These are phyloP conservation scores for Bryum argenteum DNA, from an alignment of 225 moss, liverwort and hornwort species.

Conservation along the genomic window DNA sequence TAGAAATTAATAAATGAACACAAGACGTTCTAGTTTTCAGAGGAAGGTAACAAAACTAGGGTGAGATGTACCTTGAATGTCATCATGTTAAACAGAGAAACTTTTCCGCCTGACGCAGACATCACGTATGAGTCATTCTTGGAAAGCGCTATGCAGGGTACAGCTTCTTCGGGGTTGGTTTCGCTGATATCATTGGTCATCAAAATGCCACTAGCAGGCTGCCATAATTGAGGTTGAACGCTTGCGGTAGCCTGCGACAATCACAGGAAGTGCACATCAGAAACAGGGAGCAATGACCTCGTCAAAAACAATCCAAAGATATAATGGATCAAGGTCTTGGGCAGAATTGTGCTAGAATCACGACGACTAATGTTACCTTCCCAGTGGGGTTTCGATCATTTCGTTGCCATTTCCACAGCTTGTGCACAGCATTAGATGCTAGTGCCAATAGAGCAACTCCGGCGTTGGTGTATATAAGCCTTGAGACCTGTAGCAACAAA, in stretches of 20 bases:
- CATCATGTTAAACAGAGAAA: conserved; percentile 99
- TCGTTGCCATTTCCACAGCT: conserved; percentile 99
- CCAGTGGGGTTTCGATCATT: conserved; percentile 81
- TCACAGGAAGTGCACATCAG: not conserved
- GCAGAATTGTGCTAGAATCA: not conserved
- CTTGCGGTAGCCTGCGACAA: conserved; percentile 80
- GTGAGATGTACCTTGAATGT: conserved; percentile 78
- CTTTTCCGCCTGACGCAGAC: conserved; percentile 99
- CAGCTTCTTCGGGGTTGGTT: conserved; percentile 94
- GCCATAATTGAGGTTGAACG: conserved; percentile 84
- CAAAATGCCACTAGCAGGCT: conserved; percentile 94
- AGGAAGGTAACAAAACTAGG: not conserved
- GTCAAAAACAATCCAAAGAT: not conserved
- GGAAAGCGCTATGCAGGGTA: conserved; percentile 95
- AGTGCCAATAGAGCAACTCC: conserved; percentile 86
- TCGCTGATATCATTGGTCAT: conserved; percentile 99
- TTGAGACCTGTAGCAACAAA: conserved; percentile 71
- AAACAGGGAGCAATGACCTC: not conserved
- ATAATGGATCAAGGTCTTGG: conserved; percentile 6
- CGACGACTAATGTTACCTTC: conserved; percentile 51
- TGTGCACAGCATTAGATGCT: conserved; percentile 96
- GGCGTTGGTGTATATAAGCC: conserved; percentile 90
- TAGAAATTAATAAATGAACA: not conserved
- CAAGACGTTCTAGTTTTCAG: not conserved
- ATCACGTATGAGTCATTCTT: conserved; percentile 99